phyloP scores from a whole-genome alignment of 306 rosid species.

The Hylodesmum podocarpum region DNA sequence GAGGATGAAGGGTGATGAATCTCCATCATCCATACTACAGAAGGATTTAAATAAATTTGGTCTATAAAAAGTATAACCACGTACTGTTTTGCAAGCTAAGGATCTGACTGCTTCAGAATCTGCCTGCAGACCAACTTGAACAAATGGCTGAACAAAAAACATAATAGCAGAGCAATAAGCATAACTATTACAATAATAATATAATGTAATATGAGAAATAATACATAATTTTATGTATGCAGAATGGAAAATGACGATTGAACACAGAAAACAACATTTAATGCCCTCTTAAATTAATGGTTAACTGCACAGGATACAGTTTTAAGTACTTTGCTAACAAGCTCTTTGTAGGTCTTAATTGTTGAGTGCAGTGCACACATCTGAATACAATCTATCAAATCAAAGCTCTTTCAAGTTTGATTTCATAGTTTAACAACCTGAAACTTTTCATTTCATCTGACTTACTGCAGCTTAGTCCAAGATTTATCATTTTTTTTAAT shows the following conservation, averaged over 20 bases:
- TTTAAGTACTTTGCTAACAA: background rate
- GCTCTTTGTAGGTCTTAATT: background rate
- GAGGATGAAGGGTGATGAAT: background rate
- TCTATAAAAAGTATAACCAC: constrained; percentile 12
- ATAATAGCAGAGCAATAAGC: constrained; percentile 29
- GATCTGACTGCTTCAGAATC: constrained; percentile 77
- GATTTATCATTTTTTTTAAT: background rate
- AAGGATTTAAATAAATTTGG: constrained; percentile 21
- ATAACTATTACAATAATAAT: constrained; percentile 3
- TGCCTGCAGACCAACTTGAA: constrained; percentile 83
- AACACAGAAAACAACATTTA: background rate
- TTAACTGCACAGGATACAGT: background rate
- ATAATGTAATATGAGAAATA: background rate
- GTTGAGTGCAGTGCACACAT: constrained; percentile 1
- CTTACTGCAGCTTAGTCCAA: background rate
- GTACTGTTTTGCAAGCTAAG: constrained; percentile 84
- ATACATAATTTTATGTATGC: background rate
- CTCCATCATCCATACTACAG: background rate
- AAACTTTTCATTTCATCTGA: background rate
- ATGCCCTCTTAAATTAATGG: background rate
- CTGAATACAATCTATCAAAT: background rate
- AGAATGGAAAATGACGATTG: constrained; percentile 4
- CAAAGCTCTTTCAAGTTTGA: background rate
- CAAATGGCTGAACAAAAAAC: constrained; percentile 61
- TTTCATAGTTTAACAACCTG: background rate